phyloP scores from a whole-genome alignment of 257 asterid species.

The Galeopsis tetrahit region DNA sequence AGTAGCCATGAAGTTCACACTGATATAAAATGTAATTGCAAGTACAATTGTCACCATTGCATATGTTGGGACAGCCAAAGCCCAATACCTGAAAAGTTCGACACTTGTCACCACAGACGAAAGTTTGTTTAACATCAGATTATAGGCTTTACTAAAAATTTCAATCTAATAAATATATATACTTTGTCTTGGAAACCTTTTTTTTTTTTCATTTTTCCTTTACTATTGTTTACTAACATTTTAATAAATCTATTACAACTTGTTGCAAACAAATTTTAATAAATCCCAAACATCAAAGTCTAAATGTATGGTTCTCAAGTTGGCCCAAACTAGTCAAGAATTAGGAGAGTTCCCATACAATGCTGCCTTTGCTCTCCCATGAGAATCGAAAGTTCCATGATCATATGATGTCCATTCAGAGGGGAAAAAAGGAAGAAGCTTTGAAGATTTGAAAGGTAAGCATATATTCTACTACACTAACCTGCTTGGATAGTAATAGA shows the following conservation, averaged over 20 bases:
- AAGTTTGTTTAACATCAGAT: background rate
- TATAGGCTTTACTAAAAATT: background rate
- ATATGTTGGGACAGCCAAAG: constrained; percentile 84
- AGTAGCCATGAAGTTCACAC: constrained; percentile 81
- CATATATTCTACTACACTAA: constrained; percentile 36
- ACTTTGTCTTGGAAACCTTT: no score
- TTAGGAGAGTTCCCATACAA: background rate
- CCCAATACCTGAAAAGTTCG: constrained; percentile 72
- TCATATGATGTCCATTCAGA: constrained; percentile 6
- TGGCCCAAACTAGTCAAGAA: constrained; percentile 1
- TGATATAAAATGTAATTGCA: constrained; percentile 67
- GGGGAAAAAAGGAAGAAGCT: constrained; percentile 4
- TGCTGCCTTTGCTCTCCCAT: background rate
- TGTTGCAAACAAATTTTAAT: constrained; percentile 2
- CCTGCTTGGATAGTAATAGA: constrained; percentile 84
- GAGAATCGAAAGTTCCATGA: constrained; percentile 5
- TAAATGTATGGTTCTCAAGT: background rate
- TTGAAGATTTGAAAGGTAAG: constrained; percentile 20
- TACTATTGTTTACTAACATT: background rate
- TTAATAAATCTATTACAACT: constrained; percentile 1
- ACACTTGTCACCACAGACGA: constrained; percentile 2
- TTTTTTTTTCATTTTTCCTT: background rate
- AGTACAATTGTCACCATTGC: constrained; percentile 59
- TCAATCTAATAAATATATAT: constrained; percentile 1
- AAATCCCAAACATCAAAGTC: background rate